Evolutionary conservation across 495 filamentous ascomycete species (phyloP), one percentile per base, ranked within the genome.

Genomic region (Aspergillus bridgeri): DNA sequence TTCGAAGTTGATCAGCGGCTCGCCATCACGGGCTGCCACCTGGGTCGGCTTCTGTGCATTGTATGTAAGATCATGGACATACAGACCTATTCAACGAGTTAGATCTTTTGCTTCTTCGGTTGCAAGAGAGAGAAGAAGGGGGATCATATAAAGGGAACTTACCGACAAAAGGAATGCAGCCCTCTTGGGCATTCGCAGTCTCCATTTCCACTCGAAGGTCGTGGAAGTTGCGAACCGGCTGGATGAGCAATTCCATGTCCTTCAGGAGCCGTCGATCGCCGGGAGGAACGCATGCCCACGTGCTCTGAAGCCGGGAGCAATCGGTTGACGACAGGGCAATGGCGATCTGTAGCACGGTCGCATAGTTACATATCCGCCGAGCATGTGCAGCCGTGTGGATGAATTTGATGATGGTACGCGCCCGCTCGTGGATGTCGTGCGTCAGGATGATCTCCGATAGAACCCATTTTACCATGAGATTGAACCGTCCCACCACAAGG

Each of bases 381-480:
- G 89, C 90, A 71, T 96, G 89, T 0, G 83, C 80, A 5, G 95
- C 95, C 42, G 96, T 90, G 71, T 96, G 92, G 62, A 98, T 93
- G 67, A 87, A 90, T 67, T 98, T 97, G 67, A 89, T 83, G 58
- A 99, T 86, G 48, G 88, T 90, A 45, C 83, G 82, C 11, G 88
- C 90, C 43, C 94, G 83, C 69, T 98, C 95, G 52, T 91, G 82
- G 19, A 92, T 75, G 52, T 90, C 82, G 53, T 84, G 81, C 6
- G 94, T 98, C 42, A 99, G 77, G 25, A 98, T 83, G 63, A 93
- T 84, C 69, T 98, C 92, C 2, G 93, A 97, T 21, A 96, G 79
- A 15, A 89, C 87, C 95, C 95, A 99, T 77, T 96, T 97, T 51
- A 96, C 92, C 81, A 98, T 89, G 59, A 99, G 81, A 69, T 98